phyloP scores from a whole-genome alignment of 1,284 basidiomycete species.

The Veloporphyrellus conicus region DNA sequence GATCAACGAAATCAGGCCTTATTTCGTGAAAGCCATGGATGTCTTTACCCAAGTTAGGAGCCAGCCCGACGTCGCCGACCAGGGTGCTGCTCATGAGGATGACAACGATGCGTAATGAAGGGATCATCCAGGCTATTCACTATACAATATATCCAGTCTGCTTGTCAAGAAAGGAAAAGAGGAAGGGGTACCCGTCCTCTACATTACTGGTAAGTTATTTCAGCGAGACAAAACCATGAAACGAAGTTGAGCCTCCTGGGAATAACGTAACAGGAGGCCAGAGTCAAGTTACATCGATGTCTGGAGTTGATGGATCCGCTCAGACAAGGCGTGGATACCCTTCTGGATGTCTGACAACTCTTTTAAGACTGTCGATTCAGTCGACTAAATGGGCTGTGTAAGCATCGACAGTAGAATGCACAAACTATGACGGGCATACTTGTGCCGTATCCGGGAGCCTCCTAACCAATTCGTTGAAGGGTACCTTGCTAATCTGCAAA shows the following conservation, averaged over 20 bases:
- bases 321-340: constrained; percentile 53
- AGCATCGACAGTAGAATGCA: constrained; percentile 5
- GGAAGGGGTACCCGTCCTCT: background rate
- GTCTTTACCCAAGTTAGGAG: constrained; percentile 46
- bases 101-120: constrained; percentile 10
- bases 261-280: background rate
- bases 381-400: constrained; percentile 50
- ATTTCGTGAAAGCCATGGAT: constrained; percentile 81
- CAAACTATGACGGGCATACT: constrained; percentile 41
- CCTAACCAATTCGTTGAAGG: constrained; percentile 72
- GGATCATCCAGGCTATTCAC: background rate
- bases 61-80: constrained; percentile 23
- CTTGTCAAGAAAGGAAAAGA: background rate
- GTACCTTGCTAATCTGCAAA: constrained; percentile 66
- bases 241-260: background rate
- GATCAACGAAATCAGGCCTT: constrained; percentile 87
- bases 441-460: constrained; percentile 72
- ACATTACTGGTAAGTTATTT: constrained; percentile 5
- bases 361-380: constrained; percentile 61
- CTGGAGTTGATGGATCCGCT: constrained; percentile 42
- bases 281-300: constrained; percentile 8
- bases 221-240: background rate
- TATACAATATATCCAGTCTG: background rate
- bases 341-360: constrained; percentile 60
- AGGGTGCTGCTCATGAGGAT: constrained; percentile 6